Conservation (phyloP, 2,329 filamentous ascomycete genomes). For the Colletotrichum graminicola region DNA sequence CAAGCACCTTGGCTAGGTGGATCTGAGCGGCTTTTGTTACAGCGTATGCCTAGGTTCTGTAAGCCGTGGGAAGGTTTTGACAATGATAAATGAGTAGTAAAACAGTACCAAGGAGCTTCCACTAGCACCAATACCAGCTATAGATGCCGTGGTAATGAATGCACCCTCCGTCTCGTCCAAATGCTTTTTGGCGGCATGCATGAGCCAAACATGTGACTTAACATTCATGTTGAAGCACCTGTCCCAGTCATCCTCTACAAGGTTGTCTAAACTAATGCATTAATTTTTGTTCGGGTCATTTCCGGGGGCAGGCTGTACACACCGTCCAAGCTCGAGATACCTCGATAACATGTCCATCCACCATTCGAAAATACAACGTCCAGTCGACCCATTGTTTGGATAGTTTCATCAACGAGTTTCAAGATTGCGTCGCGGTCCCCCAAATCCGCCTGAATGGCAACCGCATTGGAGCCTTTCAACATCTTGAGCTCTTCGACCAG, state of each 20-base stretch:
- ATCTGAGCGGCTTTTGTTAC: conserved; percentile 83
- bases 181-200: conserved; percentile 56
- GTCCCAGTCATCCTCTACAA: conserved; percentile 60
- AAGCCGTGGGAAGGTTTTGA: neutral
- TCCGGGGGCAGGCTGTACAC: neutral
- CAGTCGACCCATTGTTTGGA: neutral
- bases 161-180: conserved; percentile 63
- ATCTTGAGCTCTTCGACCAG: conserved; percentile 63
- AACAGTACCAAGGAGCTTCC: conserved; percentile 67
- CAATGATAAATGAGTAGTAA: neutral
- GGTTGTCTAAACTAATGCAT: conserved; percentile 48
- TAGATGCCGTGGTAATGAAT: conserved; percentile 73
- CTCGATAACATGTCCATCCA: neutral
- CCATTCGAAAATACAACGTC: neutral
- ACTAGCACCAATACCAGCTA: conserved; percentile 72
- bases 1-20: conserved; percentile 67
- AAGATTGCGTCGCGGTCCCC: neutral
- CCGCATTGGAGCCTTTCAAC: neutral
- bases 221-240: conserved; percentile 63
- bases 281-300: conserved; percentile 21
- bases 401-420: neutral
- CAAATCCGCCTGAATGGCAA: conserved; percentile 3
- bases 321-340: neutral
- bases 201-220: conserved; percentile 61
- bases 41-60: conserved; percentile 69